These are phyloP conservation scores for Naganishia vishniacii DNA, from an alignment of 768 basidiomycete species.

Conservation along the genomic window DNA sequence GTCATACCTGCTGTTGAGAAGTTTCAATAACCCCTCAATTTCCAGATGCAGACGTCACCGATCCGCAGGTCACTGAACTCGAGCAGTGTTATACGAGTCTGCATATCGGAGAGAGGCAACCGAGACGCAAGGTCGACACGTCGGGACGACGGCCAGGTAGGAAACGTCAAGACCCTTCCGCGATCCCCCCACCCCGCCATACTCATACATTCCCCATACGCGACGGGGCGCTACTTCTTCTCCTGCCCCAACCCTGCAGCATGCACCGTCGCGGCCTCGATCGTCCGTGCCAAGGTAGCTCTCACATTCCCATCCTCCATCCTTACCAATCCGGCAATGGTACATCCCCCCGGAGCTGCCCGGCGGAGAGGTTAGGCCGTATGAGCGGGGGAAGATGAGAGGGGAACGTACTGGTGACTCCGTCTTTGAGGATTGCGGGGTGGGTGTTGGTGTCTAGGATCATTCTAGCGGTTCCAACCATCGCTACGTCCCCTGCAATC, in stretches of 20 bases:
- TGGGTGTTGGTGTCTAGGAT: constrained; percentile 79
- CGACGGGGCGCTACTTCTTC: no score
- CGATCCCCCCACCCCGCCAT: no score
- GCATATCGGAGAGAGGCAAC: no score
- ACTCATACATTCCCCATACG: no score
- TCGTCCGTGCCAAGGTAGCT: constrained; percentile 88
- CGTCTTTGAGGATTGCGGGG: constrained; percentile 93
- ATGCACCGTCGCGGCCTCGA: constrained; percentile 74
- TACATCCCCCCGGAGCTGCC: constrained; percentile 92
- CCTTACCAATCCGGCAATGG: constrained; percentile 90
- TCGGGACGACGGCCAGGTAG: no score
- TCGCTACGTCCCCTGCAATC: constrained; percentile 54
- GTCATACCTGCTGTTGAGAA: no score
- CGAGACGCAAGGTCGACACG: no score
- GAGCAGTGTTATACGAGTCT: no score
- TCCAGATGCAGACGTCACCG: no score
- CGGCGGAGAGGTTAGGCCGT: constrained; percentile 1
- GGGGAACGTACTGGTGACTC: constrained; percentile 75
- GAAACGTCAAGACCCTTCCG: no score
- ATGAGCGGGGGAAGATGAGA: neutral
- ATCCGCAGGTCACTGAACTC: no score
- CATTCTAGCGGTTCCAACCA: constrained; percentile 97
- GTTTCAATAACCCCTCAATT: no score
- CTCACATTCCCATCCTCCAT: constrained; percentile 90
- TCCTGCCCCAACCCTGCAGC: constrained; percentile 46